Conservation (phyloP, 768 basidiomycete genomes). For the Termitomyces sp. region DNA sequence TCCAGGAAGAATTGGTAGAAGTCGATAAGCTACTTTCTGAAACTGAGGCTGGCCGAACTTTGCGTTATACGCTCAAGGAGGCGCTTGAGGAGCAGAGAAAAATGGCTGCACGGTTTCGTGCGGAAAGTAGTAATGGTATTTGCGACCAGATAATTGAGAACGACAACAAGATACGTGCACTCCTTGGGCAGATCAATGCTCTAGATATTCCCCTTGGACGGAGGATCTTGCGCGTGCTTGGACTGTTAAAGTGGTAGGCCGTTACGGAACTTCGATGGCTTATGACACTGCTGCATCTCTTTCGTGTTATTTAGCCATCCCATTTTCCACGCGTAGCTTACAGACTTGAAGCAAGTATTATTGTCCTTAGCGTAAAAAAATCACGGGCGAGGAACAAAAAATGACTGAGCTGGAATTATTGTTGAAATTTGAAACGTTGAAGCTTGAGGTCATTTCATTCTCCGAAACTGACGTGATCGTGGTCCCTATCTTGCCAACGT, state of each 20-base stretch:
- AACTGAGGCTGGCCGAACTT: constrained; percentile 15
- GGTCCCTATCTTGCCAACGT: too few relatives aligned
- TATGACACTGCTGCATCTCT: background rate
- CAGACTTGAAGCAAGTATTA: background rate
- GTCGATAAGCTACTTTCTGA: constrained; percentile 16
- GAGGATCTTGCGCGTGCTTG: background rate
- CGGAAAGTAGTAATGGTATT: constrained; percentile 8
- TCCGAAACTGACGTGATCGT: background rate
- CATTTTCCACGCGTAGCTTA: background rate
- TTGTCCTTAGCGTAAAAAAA: background rate
- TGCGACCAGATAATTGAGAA: constrained; percentile 12
- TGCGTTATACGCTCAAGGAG: constrained; percentile 14
- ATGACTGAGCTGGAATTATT: background rate
- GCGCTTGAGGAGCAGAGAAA: constrained; percentile 7
- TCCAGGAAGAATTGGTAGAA: constrained; percentile 20
- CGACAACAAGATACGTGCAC: constrained; percentile 16
- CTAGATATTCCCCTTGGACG: constrained; percentile 20
- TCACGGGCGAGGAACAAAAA: background rate
- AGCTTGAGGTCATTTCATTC: background rate
- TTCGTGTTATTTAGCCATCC: background rate
- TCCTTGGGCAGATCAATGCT: constrained; percentile 15
- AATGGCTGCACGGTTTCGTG: constrained; percentile 2
- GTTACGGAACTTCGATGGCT: background rate
- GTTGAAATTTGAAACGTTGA: background rate
- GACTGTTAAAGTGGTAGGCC: background rate